Evolutionary conservation across 2,329 filamentous ascomycete genomes (phyloP), one percentile per base, ranked within the genome.

Genomic region (Alternaria sp.): DNA sequence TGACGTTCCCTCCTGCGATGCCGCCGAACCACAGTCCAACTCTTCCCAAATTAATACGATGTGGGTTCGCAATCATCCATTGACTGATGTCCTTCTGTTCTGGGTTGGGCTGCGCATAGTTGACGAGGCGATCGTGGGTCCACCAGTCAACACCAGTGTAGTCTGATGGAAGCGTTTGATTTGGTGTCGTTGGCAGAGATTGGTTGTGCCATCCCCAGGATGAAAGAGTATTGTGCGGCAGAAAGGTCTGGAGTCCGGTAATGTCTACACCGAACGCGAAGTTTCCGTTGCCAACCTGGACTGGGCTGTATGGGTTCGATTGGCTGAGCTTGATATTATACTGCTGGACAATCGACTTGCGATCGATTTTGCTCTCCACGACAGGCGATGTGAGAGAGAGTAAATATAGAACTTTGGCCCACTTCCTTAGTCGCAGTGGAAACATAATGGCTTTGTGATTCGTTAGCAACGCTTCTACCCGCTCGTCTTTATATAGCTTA

Each of bases 1-100:
- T 81, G 10, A 85, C 75, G 61, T 81, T 75, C 0, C 61, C 46
- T 1, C 70, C 77, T 3, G 74, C 74, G 66, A 86, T 86, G 1
- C 70, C 77, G 4, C 76, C 74, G 65, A 85, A 86, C 59, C 78
- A 80, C 28, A 87, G 72, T 4, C 85, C 85, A 10, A 86, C 79
- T 4, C 79, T 81, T 4, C 80, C 85, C 1, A 87, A 66, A 62
- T 86, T 87, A 17, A 86, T 74, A 6, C 85, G 78, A 67, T 87
- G 84, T 0, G 85, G 85, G 64, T 87, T 87, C 58, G 81, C 79
- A 28, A 86, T 86, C 19, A 87, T 73, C 86, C 86, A 88, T 61
- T 86, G 83, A 4, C 83, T 84, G 25, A 83, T 83, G 9, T 79
- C 74, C 15, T 73, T 70, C 55, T 83, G 69, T 4, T 72, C 72